Base-by-base conservation (phyloP, 352 stramenopile species). In the Pythium insidiosum region DNA sequence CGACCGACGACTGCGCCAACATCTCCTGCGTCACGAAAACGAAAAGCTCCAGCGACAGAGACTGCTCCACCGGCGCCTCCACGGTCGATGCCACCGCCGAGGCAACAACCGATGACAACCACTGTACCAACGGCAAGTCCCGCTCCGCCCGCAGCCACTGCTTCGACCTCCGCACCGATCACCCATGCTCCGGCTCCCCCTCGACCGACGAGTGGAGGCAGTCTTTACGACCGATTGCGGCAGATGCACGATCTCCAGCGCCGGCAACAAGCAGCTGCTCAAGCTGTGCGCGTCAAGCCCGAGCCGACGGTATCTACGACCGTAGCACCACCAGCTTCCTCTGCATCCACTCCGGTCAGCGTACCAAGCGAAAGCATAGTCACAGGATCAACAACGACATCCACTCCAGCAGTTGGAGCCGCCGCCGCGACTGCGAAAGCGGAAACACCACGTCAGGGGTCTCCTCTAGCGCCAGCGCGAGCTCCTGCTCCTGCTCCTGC, bases 151-250 rank as follows among this genome's bases (percentile, higher is more conserved):
- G n/a, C n/a, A n/a, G n/a, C n/a, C n/a, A n/a, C n/a, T n/a, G n/a
- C n/a, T n/a, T n/a, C n/a, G n/a, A n/a, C n/a, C n/a, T n/a, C n/a
- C n/a, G n/a, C n/a, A n/a, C n/a, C n/a, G n/a, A n/a, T n/a, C n/a
- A n/a, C n/a, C n/a, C n/a, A n/a, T 7, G 15, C 23, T 15, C 6
- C 37, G 9, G 11, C 13, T 31, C 9, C 31, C 3, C 4, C n/a
- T 31, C 21, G 16, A 30, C 23, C 20, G 29, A 47, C 23, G 15
- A 53, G 69, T 21, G 52, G 59, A 12, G 61, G 66, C 52, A 73
- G 47, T 54, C 35, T 79, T 6, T 71, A 77, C 49, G 70, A 79
- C 29, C 51, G 53, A 31, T 56, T 83, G 4, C 58, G 66, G 25
- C 50, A 53, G 23, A 67, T 75, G 66, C 66, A 58, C n/a, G n/a